Percentiles rank a stretch among this genome's conserved stretches.
Conservation (phyloP, 768 basidiomycete genomes). For the Tylopilus felleus region DNA sequence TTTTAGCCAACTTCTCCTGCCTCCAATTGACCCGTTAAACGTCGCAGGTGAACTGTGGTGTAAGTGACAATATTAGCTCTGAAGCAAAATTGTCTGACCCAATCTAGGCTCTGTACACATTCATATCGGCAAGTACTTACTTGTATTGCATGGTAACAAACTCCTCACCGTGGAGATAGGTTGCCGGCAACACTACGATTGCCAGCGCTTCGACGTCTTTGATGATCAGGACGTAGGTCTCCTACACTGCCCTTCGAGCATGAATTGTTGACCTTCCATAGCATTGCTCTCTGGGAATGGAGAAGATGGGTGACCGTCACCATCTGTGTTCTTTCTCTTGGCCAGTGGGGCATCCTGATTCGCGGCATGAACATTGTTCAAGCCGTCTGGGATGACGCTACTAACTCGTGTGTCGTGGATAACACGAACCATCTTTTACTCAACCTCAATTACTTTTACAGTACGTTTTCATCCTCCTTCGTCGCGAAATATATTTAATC, state of each 20-base stretch:
- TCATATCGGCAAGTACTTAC: constrained; percentile 52
- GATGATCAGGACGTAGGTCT: constrained; percentile 60
- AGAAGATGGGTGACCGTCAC: constrained; percentile 45
- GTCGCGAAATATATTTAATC: background rate
- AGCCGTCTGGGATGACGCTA: constrained; percentile 48
- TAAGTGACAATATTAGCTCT: constrained; percentile 29
- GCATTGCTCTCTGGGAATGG: constrained; percentile 70
- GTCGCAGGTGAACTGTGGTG: constrained; percentile 54
- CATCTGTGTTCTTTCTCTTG: constrained; percentile 53
- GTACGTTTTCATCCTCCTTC: constrained; percentile 37
- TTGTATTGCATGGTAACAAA: background rate
- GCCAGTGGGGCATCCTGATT: constrained; percentile 64
- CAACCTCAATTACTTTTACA: constrained; percentile 67
- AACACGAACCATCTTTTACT: constrained; percentile 54
- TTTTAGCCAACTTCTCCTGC: background rate
- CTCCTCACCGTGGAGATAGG: constrained; percentile 11
- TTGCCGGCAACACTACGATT: constrained; percentile 27
- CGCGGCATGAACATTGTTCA: constrained; percentile 65
- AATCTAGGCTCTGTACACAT: constrained; percentile 58
- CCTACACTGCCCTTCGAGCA: constrained; percentile 9
- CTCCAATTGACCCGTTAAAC: background rate
- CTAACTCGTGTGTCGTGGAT: constrained; percentile 46
- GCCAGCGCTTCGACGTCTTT: constrained; percentile 47
- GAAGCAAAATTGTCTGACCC: constrained; percentile 4
- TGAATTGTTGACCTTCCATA: constrained; percentile 31